A percentile compares a stretch with the other conserved stretches of the same genome.
phyloP scores from a whole-genome alignment of 2,329 filamentous ascomycete species.

The Scedosporium minutisporum region DNA sequence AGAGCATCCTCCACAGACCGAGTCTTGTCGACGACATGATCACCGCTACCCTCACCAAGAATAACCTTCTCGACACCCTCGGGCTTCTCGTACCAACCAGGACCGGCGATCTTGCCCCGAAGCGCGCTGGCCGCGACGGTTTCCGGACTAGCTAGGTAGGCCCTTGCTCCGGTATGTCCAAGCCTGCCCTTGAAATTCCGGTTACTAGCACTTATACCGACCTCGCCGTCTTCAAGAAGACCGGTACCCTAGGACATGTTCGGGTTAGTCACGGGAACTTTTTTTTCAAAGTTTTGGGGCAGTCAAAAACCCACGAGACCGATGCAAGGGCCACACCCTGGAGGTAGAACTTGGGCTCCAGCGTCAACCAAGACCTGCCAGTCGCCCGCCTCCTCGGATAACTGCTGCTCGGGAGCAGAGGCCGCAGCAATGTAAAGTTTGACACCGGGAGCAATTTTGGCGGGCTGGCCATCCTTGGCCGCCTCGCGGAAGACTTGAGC shows the following conservation, averaged over 20 bases:
- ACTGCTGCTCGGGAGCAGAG: conserved; percentile 64
- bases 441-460: conserved; percentile 67
- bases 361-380: conserved; percentile 78
- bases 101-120: conserved; percentile 59
- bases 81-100: conserved; percentile 68
- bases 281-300: too few relatives aligned
- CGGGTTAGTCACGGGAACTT: too few relatives aligned
- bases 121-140: conserved; percentile 87
- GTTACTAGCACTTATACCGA: conserved; percentile 76
- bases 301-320: conserved; percentile 39
- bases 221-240: conserved; percentile 73
- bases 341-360: conserved; percentile 61
- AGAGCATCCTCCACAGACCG: conserved; percentile 60
- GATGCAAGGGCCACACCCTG: conserved; percentile 79
- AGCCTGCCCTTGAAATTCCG: conserved; percentile 89
- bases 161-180: conserved; percentile 59
- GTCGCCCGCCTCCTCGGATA: conserved; percentile 70
- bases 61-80: conserved; percentile 57
- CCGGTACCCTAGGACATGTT: conserved; percentile 41
- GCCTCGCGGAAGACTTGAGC: conserved; percentile 79
- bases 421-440: conserved; percentile 87
- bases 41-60: conserved; percentile 62
- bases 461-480: conserved; percentile 49
- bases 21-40: conserved; percentile 53
- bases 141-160: conserved; percentile 82